Evolutionary conservation across 441 rosid genomes (phyloP), one percentile per base, ranked within the genome.

Genomic region (Geranium incanum): DNA sequence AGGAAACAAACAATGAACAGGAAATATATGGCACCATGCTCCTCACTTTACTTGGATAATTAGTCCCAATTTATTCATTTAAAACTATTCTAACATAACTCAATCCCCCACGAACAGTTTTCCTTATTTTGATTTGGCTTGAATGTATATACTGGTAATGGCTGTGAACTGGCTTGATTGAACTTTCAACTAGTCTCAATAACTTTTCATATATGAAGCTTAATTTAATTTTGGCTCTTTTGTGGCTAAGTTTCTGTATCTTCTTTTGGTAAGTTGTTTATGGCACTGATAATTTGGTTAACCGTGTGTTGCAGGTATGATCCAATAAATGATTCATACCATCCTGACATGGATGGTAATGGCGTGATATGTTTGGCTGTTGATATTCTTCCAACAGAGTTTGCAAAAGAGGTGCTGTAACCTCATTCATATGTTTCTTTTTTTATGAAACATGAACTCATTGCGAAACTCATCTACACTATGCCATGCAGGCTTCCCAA

Each of bases 341-440:
- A 91, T 72, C 52, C 74, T 59, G 94, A 88, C 76, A 86, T 94
- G 91, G 99, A 94, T 63, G 97, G 97, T 11, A 76, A 84, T 48
- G 99, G 99, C 12, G 52, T 91, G 70, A 76, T 91, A 69, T 91
- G 90, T 81, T 82, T 86, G 78, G 95, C 96, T 21, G 84, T 94
- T 12, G 99, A 94, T 71, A 91, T 85, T 84, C 88, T 94, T 81
- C 99, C 99, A 9, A 94, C 97, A 41, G 89, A 94, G 81, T 94
- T 94, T 78, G 99, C 99, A 52, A 94, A 90, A 77, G 99, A 94
- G 93, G 97, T 94, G 74, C n/a, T 45, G 70, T 73, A 74, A 43
- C 70, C 43, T 43, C 39, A 68, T 18, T 65, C 64, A 6, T 39
- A 48, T 36, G 13, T 72, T 79, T 71, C 62, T 28, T 9, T 55